Evolutionary conservation across 371 early-diverging fungal genomes (phyloP).

Genomic region (Mortierella sp.): DNA sequence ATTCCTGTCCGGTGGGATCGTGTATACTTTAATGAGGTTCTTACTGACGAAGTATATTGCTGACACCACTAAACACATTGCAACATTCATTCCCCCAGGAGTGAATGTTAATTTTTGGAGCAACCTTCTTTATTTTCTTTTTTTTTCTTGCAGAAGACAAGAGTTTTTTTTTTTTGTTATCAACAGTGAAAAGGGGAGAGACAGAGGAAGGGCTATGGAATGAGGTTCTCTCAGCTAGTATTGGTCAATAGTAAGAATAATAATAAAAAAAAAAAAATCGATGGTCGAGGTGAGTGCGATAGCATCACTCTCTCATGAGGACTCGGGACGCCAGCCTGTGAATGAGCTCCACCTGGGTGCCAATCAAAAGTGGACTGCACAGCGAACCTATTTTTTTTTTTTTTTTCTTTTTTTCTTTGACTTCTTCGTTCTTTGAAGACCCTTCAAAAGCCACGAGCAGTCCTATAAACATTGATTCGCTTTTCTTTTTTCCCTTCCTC

Average conservation of each 20-base stretch:
- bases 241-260: no score
- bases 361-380: not conserved
- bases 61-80: conserved; percentile 43
- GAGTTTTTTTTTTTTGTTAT: not conserved
- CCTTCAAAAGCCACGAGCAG: no score
- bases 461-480: no score
- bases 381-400: not conserved
- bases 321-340: not conserved
- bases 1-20: conserved; percentile 49
- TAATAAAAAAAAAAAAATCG: not conserved
- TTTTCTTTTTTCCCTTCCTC: no score
- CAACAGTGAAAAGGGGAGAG: not conserved
- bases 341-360: no score
- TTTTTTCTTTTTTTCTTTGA: not conserved
- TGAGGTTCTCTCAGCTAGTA: no score
- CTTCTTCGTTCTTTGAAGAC: no score
- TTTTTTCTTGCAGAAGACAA: not conserved
- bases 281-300: not conserved
- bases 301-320: not conserved
- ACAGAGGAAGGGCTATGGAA: no score
- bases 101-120: conserved; percentile 42
- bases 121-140: not conserved
- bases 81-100: conserved; percentile 5
- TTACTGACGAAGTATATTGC: conserved; percentile 45
- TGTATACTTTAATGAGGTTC: conserved; percentile 41